A percentile compares a stretch with the other conserved stretches of the same genome.
These are phyloP conservation scores for Globisporangium mamillatum DNA, from an alignment of 352 stramenopile genomes.

Conservation along the genomic window DNA sequence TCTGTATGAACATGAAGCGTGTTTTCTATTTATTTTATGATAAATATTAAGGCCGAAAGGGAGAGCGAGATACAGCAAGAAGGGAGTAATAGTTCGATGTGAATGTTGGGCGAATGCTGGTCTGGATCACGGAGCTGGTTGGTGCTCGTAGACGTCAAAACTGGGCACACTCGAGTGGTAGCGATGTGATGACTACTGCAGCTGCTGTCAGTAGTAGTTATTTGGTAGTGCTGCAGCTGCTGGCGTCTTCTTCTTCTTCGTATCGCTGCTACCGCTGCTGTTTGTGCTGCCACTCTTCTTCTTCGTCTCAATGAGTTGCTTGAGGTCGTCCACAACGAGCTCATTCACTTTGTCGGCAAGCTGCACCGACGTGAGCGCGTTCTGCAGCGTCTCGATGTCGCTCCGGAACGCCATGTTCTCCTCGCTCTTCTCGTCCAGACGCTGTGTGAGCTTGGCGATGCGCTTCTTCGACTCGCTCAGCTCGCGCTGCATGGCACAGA, in stretches of 20 bases:
- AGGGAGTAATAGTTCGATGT: neutral
- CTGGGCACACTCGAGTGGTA: neutral
- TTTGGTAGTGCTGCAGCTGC: slow-evolving; percentile 4
- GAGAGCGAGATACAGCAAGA: neutral
- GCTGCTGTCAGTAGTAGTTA: slow-evolving; percentile 18
- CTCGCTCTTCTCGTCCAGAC: slow-evolving; percentile 56
- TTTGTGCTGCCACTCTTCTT: slow-evolving; percentile 2
- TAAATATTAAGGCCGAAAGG: slow-evolving; percentile 1
- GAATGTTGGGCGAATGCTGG: neutral
- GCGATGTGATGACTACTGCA: neutral
- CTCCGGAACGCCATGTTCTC: slow-evolving; percentile 55
- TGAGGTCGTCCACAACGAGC: slow-evolving; percentile 47
- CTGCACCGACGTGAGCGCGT: slow-evolving; percentile 59
- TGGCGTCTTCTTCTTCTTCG: slow-evolving; percentile 3
- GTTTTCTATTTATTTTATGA: slow-evolving; percentile 9
- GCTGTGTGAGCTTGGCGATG: slow-evolving; percentile 40
- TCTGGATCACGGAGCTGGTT: neutral
- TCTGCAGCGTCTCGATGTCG: slow-evolving; percentile 66
- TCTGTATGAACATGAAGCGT: neutral
- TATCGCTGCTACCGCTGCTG: neutral
- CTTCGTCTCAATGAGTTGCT: slow-evolving; percentile 29
- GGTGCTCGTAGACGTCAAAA: neutral
- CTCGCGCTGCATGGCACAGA: slow-evolving; percentile 60
- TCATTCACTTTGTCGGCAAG: slow-evolving; percentile 62
- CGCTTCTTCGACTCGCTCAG: slow-evolving; percentile 57